Percentiles rank a stretch among this genome's conserved stretches.
phyloP scores from a whole-genome alignment of 306 rosid species.

The Prunus dulcis region DNA sequence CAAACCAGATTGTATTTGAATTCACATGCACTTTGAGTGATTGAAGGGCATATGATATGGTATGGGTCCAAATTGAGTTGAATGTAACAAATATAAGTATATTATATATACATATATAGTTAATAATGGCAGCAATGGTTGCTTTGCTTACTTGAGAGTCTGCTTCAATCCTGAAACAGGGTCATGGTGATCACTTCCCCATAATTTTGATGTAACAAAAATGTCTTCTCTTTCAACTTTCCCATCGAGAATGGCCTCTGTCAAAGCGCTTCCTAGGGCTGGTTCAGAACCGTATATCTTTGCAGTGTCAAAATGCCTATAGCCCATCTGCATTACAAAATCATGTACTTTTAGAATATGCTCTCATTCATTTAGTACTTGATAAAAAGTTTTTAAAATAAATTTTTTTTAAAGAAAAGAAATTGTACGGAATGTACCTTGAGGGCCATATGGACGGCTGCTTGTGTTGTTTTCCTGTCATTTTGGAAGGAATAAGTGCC shows the following conservation, averaged over 20 bases:
- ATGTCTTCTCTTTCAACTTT: conserved; percentile 53
- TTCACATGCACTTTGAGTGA: conserved; percentile 20
- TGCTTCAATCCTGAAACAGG: conserved; percentile 74
- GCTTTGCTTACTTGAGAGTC: conserved; percentile 52
- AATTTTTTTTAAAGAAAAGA: not conserved
- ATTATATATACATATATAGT: too few relatives aligned
- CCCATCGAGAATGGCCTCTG: conserved; percentile 42
- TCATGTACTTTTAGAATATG: not conserved
- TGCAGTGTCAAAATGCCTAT: conserved; percentile 89
- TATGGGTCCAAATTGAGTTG: not conserved
- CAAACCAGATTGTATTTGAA: not conserved
- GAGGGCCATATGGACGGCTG: conserved; percentile 72
- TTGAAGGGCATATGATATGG: not conserved
- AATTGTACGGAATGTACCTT: conserved; percentile 40
- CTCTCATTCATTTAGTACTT: not conserved
- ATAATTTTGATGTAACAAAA: conserved; percentile 79
- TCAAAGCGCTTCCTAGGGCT: conserved; percentile 66
- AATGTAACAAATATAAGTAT: too few relatives aligned
- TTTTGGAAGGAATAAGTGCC: conserved; percentile 78
- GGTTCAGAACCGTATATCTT: conserved; percentile 81
- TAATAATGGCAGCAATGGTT: too few relatives aligned
- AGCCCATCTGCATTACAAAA: conserved; percentile 60
- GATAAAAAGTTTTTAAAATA: not conserved
- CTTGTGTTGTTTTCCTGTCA: conserved; percentile 51
- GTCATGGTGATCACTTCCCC: conserved; percentile 94